Percentiles rank a stretch among this genome's conserved stretches.
Conservation (phyloP, 768 basidiomycete genomes). For the Serendipita indica region DNA sequence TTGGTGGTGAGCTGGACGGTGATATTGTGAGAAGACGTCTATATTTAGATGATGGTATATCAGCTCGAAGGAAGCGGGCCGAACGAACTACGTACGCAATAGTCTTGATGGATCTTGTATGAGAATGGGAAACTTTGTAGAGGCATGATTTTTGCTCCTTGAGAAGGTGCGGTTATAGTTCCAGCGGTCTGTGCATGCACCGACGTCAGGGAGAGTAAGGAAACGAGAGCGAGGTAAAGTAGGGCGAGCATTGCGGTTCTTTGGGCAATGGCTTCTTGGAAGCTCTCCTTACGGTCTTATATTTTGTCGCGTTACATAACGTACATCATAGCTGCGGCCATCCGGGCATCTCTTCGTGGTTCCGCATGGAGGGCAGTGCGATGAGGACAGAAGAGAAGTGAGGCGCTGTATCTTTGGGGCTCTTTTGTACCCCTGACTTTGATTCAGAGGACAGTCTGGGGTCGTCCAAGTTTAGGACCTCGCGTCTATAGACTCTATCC, state of each 20-base stretch:
- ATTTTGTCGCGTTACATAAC: no score
- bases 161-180: conserved; percentile 21
- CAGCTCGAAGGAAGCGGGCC: not conserved
- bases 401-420: no score
- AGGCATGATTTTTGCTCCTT: conserved; percentile 27
- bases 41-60: not conserved
- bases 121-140: conserved; percentile 28
- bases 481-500: no score
- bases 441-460: no score
- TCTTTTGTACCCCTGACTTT: no score
- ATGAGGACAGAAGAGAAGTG: no score
- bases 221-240: not conserved
- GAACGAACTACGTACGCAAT: conserved; percentile 19
- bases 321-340: no score
- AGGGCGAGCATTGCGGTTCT: not conserved
- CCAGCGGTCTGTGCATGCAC: conserved; percentile 13
- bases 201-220: not conserved
- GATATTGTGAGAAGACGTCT: conserved; percentile 28
- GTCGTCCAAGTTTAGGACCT: no score
- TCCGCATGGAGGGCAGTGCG: no score
- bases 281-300: no score
- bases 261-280: no score
- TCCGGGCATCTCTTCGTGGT: no score
- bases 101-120: conserved; percentile 29
- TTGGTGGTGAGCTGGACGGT: conserved; percentile 29